Percentiles rank a stretch among this genome's conserved stretches.
Conservation (phyloP, 768 basidiomycete species). For the Clitopilus passeckerianus region DNA sequence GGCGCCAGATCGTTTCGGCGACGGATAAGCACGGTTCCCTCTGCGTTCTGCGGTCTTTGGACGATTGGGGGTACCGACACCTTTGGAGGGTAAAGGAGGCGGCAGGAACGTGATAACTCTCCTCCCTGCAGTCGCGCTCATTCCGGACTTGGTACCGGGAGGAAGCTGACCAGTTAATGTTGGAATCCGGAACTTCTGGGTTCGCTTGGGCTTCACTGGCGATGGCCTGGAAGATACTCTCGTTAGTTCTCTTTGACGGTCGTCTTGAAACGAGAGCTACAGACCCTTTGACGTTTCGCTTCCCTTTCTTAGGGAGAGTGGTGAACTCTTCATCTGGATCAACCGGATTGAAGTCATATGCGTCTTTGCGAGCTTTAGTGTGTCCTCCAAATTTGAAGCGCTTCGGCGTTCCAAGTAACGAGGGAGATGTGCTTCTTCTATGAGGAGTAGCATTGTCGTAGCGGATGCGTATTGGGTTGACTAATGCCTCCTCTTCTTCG, state of each 20-base stretch:
- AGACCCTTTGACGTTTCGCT: slow-evolving; percentile 14
- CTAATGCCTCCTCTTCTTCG: too few species aligned
- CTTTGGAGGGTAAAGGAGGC: slow-evolving; percentile 11
- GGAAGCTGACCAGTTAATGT: neutral
- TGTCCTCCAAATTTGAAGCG: neutral
- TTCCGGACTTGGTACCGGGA: slow-evolving; percentile 7
- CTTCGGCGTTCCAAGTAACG: neutral
- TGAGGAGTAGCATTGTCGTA: neutral
- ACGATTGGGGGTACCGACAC: neutral
- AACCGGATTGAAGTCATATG: slow-evolving; percentile 18
- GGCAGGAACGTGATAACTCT: slow-evolving; percentile 21
- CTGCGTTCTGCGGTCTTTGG: neutral
- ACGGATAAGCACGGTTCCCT: slow-evolving; percentile 9
- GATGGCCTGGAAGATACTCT: too few species aligned
- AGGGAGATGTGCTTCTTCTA: neutral
- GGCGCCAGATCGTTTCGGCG: slow-evolving; percentile 6
- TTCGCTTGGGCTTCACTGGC: neutral
- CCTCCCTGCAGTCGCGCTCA: slow-evolving; percentile 15
- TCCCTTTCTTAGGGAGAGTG: slow-evolving; percentile 28
- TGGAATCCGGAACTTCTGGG: neutral
- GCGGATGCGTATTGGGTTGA: too few species aligned
- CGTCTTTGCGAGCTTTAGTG: slow-evolving; percentile 9
- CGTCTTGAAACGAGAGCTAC: slow-evolving; percentile 5
- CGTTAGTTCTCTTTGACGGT: too few species aligned
- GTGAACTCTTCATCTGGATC: slow-evolving; percentile 33